Evolutionary conservation across 2,329 filamentous ascomycete genomes (phyloP).

Genomic region (Diaporthe helianthi): DNA sequence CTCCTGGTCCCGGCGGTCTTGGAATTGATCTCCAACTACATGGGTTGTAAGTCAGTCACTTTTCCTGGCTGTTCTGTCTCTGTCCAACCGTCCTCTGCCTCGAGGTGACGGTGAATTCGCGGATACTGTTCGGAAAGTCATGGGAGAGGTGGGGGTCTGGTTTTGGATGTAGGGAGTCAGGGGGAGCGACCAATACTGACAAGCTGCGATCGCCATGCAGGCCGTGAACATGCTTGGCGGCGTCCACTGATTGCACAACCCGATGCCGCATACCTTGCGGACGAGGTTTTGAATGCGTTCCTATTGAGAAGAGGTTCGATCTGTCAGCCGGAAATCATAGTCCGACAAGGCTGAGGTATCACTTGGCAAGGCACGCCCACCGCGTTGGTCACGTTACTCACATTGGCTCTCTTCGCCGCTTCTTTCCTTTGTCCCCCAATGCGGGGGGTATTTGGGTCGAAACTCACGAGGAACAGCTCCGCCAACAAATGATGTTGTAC

Average conservation of each 20-base stretch:
- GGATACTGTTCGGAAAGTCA: background rate
- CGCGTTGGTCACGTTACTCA: constrained; percentile 39
- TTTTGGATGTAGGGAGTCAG: constrained; percentile 13
- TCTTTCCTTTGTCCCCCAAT: constrained; percentile 51
- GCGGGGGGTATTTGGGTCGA: constrained; percentile 60
- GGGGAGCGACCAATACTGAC: constrained; percentile 44
- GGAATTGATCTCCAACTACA: constrained; percentile 44
- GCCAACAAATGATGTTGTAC: constrained; percentile 67
- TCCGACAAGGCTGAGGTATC: constrained; percentile 11
- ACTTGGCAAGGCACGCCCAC: background rate
- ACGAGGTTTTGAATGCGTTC: constrained; percentile 55
- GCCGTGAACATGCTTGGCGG: constrained; percentile 64
- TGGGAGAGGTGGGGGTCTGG: constrained; percentile 12
- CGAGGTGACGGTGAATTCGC: background rate
- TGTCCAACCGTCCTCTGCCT: background rate
- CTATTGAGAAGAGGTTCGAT: constrained; percentile 38
- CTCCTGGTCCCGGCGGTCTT: constrained; percentile 40
- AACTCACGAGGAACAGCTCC: constrained; percentile 61
- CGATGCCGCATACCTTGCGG: constrained; percentile 64
- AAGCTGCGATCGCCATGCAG: constrained; percentile 62
- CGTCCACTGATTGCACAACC: constrained; percentile 60
- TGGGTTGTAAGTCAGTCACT: constrained; percentile 27
- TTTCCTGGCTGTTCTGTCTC: background rate
- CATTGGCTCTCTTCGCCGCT: constrained; percentile 50
- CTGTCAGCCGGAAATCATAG: constrained; percentile 5